Base-by-base conservation (phyloP, 169 alveolate genomes). In the Eimeria tenella region DNA sequence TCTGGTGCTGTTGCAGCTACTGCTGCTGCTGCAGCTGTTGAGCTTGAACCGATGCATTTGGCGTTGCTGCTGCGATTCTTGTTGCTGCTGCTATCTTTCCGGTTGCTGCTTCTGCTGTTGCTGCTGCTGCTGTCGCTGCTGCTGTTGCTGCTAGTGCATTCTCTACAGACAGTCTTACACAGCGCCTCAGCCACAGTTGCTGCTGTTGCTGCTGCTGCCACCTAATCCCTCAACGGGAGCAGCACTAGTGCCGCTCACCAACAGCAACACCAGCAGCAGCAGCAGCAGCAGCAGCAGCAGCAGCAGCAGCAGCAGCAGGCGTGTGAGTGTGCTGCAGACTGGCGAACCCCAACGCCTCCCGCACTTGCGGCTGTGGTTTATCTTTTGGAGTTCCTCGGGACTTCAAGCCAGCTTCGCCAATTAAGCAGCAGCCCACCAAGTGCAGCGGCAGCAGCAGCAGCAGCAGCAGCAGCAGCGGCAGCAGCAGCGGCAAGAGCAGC, bases 291-390 rank as follows among this genome's bases (percentile, higher is more conserved):
- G 23, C n/a, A 21, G n/a, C 23, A n/a, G 23, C 23, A 63, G n/a
- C 23, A n/a, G n/a, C 86, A 31, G 42, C 42, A 31, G 42, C 42
- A 31, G 42, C 42, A 31, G 42, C 42, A 31, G 42, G 2, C 42
- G 42, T 31, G 42, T 31, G 42, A 2, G 42, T 31, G 42, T 31
- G 42, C 42, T 62, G 11, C 91, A 90, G 94, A 49, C 55, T 90
- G 31, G 7, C 31, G 55, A 90, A 90, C 62, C 94, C 94, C 53
- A 90, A 90, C 63, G 94, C 94, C 7, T 21, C 92, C 25, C 73
- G 91, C 55, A 90, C 77, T 15, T 90, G 94, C 58, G 90, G 91
- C 55, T 90, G 94, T 25, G 94, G 94, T 56, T 74, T 90, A 91
- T 90, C 94, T n/a, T 90, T 90, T 25, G 94, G 94, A 4, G 94